Conservation (phyloP, 331 rosid species). For the Ulmus americana region DNA sequence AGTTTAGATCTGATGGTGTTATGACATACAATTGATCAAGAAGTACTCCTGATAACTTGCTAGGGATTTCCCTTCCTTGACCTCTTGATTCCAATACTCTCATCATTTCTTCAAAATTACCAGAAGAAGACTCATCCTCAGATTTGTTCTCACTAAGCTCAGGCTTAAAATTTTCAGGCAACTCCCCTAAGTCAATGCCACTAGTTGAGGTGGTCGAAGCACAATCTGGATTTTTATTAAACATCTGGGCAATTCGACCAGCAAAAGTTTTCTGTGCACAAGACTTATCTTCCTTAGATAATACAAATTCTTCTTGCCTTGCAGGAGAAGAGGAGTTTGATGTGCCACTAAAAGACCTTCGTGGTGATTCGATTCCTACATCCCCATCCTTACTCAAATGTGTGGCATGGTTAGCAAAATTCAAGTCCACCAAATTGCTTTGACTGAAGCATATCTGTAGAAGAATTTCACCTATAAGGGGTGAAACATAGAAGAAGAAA, state of each 20-base stretch:
- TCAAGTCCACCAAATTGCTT: conserved; percentile 35
- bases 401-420: conserved; percentile 21
- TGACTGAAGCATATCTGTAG: conserved; percentile 41
- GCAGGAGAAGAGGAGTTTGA: conserved; percentile 60
- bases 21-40: conserved; percentile 65
- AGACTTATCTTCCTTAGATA: conserved; percentile 53
- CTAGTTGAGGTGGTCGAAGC: conserved; percentile 29
- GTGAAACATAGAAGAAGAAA: neutral
- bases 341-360: conserved; percentile 33
- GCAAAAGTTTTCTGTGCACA: conserved; percentile 56
- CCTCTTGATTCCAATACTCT: conserved; percentile 48
- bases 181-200: conserved; percentile 42
- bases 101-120: conserved; percentile 58
- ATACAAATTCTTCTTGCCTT: conserved; percentile 40
- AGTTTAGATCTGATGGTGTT: conserved; percentile 61
- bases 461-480: conserved; percentile 67
- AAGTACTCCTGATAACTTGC: conserved; percentile 67
- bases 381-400: conserved; percentile 33
- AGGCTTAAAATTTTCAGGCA: conserved; percentile 33
- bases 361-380: conserved; percentile 38
- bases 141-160: conserved; percentile 38
- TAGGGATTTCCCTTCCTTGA: conserved; percentile 58
- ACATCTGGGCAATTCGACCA: conserved; percentile 64
- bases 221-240: conserved; percentile 49
- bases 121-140: conserved; percentile 52